A percentile compares a stretch with the other conserved stretches of the same genome.
Evolutionary conservation across 176 grass and related monocot species (phyloP).

Genomic region (Oryza glumipatula): DNA sequence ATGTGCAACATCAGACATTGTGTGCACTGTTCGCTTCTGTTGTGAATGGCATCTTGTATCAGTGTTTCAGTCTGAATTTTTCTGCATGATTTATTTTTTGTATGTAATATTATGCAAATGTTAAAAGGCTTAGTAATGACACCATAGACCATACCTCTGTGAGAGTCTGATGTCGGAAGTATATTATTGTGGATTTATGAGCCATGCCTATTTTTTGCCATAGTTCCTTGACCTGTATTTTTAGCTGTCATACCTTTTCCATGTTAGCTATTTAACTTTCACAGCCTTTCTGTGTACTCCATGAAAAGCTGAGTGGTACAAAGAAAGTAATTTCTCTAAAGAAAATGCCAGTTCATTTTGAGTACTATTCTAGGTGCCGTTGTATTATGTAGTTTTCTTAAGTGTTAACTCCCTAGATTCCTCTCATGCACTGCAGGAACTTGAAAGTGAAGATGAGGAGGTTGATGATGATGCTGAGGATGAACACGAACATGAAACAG

Average conservation of each 20-base stretch:
- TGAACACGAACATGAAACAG: slow-evolving; percentile 58
- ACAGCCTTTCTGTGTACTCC: not conserved
- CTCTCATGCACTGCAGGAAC: slow-evolving; percentile 54
- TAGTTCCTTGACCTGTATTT: not conserved
- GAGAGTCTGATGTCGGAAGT: not conserved
- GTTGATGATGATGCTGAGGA: slow-evolving; percentile 71
- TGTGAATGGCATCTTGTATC: not conserved
- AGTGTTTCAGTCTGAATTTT: slow-evolving; percentile 1
- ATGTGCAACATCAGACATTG: not conserved
- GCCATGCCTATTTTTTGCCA: not conserved
- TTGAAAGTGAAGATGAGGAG: slow-evolving; percentile 89
- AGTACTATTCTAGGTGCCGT: not conserved
- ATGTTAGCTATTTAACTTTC: not conserved
- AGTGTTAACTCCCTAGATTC: slow-evolving; percentile 20
- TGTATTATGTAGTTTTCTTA: slow-evolving; percentile 19
- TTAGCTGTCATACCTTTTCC: not conserved
- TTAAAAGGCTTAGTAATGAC: slow-evolving; percentile 1
- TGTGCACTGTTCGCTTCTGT: not conserved
- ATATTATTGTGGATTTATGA: slow-evolving; percentile 22
- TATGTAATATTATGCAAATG: not conserved
- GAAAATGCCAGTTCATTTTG: not conserved
- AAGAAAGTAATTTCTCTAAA: not conserved
- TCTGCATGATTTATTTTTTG: not conserved
- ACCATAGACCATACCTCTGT: not conserved
- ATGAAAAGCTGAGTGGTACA: not conserved